Evolutionary conservation across 2,329 filamentous ascomycete species (phyloP).

Genomic region (Endothia cerciana): DNA sequence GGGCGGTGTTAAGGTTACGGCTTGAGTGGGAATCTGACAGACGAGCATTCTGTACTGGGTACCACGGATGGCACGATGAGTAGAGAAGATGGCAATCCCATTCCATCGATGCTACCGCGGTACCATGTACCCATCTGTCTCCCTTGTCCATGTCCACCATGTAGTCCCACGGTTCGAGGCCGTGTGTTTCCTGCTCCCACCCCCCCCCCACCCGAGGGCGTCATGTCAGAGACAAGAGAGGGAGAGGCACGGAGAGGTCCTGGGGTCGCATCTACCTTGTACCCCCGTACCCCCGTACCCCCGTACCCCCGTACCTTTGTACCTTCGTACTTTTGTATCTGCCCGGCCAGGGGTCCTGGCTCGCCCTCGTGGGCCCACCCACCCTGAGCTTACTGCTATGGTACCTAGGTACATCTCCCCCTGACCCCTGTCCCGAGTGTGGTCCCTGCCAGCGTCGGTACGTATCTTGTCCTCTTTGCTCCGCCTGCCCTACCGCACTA

Average conservation of each 20-base stretch:
- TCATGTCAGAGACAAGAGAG: background rate
- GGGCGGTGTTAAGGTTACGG: background rate
- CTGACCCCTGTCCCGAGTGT: slow-evolving; percentile 1
- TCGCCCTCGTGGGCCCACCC: background rate
- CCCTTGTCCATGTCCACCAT: slow-evolving; percentile 3
- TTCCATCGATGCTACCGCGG: background rate
- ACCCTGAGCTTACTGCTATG: background rate
- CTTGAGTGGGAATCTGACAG: slow-evolving; percentile 2
- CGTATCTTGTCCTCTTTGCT: background rate
- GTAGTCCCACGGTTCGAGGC: slow-evolving; percentile 2
- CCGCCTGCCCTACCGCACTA: slow-evolving; percentile 7
- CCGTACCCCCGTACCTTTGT: background rate
- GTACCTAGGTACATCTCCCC: slow-evolving; percentile 1
- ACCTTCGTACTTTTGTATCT: background rate
- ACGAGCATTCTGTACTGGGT: background rate
- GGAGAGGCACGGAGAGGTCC: background rate
- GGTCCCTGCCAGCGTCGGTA: background rate
- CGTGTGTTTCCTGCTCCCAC: background rate
- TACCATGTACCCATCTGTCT: background rate
- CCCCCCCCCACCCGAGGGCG: background rate
- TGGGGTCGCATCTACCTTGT: background rate
- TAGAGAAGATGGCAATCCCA: background rate
- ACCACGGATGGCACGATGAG: background rate
- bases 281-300: background rate
- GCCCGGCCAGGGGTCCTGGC: background rate